phyloP scores from a whole-genome alignment of 441 rosid genomes.

The Eruca vesicaria region DNA sequence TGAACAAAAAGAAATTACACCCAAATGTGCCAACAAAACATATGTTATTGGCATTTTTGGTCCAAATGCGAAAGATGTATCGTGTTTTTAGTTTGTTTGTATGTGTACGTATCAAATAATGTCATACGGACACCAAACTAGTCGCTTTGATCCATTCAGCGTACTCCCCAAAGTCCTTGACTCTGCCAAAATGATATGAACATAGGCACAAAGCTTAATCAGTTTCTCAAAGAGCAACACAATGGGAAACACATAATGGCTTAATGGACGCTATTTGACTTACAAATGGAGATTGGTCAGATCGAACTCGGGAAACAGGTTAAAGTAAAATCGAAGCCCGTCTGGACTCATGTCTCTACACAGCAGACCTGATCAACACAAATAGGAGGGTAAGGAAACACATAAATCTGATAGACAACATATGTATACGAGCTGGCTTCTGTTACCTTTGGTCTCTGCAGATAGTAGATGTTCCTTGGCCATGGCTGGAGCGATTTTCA shows the following conservation, averaged over 20 bases:
- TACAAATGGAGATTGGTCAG: conserved; percentile 56
- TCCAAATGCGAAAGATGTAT: conserved; percentile 5
- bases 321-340: conserved; percentile 79
- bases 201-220: background rate
- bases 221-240: conserved; percentile 1
- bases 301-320: conserved; percentile 68
- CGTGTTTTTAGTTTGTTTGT: background rate
- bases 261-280: conserved; percentile 36
- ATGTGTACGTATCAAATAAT: conserved; percentile 9
- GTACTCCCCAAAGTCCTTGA: conserved; percentile 57
- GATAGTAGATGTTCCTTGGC: conserved; percentile 94
- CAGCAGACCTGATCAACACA: conserved; percentile 62
- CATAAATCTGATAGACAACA: background rate
- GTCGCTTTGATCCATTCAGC: conserved; percentile 54
- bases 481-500: conserved; percentile 96
- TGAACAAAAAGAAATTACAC: too few species aligned
- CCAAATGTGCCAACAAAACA: too few species aligned
- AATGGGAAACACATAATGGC: background rate
- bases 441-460: conserved; percentile 84
- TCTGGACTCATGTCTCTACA: conserved; percentile 91
- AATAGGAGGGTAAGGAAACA: background rate
- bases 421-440: background rate
- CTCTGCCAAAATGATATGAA: conserved; percentile 37
- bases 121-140: conserved; percentile 23
- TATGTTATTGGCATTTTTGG: too few species aligned